Evolutionary conservation across 83 land plant species (phyloP).

Genomic region (Picea abies): DNA sequence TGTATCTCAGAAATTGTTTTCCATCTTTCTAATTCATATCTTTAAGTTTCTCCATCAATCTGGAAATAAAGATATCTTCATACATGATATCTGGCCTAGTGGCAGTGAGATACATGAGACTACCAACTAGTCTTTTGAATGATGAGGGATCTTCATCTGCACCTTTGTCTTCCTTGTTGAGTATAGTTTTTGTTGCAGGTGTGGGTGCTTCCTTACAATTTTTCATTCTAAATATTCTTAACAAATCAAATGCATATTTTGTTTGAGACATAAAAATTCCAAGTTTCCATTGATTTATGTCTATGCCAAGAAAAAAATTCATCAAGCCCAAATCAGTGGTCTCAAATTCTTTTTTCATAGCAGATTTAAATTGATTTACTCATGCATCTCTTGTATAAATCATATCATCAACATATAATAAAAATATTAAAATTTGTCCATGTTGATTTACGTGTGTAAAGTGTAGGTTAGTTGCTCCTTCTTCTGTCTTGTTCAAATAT

Average conservation of each 20-base stretch:
- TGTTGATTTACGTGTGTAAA: background rate
- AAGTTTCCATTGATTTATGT: too few relatives aligned
- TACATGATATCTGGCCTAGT: constrained; percentile 8
- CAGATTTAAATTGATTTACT: too few relatives aligned
- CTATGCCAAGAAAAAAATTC: too few relatives aligned
- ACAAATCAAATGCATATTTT: background rate
- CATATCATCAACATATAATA: too few relatives aligned
- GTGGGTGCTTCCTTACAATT: background rate
- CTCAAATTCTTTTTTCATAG: too few relatives aligned
- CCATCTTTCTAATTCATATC: background rate
- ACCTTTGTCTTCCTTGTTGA: background rate
- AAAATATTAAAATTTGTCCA: background rate
- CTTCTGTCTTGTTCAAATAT: too few relatives aligned
- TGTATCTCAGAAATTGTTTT: constrained; percentile 12
- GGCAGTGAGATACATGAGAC: constrained; percentile 10
- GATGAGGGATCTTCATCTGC: background rate
- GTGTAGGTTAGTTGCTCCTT: background rate
- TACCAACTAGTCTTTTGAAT: constrained; percentile 18
- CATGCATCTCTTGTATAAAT: too few relatives aligned
- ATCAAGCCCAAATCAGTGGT: too few relatives aligned
- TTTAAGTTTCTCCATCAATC: constrained; percentile 4
- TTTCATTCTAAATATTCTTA: too few relatives aligned
- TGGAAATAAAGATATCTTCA: background rate
- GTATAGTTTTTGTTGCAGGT: background rate
- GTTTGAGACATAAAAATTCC: background rate